These are phyloP conservation scores for Mycocentrospora acerina DNA, from an alignment of 2,329 filamentous ascomycete genomes.

Conservation along the genomic window DNA sequence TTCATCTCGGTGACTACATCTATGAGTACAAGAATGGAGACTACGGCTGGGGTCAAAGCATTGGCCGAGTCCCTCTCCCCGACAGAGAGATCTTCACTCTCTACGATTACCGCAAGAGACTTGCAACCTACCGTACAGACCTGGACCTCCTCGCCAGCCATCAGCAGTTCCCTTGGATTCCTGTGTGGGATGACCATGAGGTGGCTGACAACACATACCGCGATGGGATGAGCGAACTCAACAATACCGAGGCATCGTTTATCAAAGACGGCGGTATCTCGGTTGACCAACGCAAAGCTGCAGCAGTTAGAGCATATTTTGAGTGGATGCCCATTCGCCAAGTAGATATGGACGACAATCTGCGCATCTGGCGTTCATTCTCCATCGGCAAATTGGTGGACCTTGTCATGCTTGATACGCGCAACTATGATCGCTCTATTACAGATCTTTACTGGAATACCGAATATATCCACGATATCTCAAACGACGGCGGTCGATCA, in stretches of 20 bases:
- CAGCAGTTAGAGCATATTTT: slow-evolving; percentile 48
- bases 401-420: slow-evolving; percentile 47
- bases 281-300: slow-evolving; percentile 50
- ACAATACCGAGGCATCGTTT: slow-evolving; percentile 49
- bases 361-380: slow-evolving; percentile 47
- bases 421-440: slow-evolving; percentile 47
- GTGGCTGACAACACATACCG: slow-evolving; percentile 47
- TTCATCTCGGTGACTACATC: slow-evolving; percentile 48
- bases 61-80: slow-evolving; percentile 36
- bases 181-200: slow-evolving; percentile 50
- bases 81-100: slow-evolving; percentile 43
- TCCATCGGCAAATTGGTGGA: slow-evolving; percentile 46
- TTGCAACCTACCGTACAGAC: slow-evolving; percentile 45
- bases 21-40: slow-evolving; percentile 45
- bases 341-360: slow-evolving; percentile 48
- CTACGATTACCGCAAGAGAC: slow-evolving; percentile 47
- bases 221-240: slow-evolving; percentile 43
- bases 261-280: slow-evolving; percentile 41
- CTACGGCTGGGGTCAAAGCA: slow-evolving; percentile 38
- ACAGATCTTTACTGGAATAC: slow-evolving; percentile 58
- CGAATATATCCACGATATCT: slow-evolving; percentile 62
- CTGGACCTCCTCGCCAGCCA: slow-evolving; percentile 44
- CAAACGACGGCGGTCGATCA: slow-evolving; percentile 65
- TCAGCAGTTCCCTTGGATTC: slow-evolving; percentile 47
- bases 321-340: slow-evolving; percentile 50